Base-by-base conservation (phyloP, 768 basidiomycete species). In the Boletus sp. region DNA sequence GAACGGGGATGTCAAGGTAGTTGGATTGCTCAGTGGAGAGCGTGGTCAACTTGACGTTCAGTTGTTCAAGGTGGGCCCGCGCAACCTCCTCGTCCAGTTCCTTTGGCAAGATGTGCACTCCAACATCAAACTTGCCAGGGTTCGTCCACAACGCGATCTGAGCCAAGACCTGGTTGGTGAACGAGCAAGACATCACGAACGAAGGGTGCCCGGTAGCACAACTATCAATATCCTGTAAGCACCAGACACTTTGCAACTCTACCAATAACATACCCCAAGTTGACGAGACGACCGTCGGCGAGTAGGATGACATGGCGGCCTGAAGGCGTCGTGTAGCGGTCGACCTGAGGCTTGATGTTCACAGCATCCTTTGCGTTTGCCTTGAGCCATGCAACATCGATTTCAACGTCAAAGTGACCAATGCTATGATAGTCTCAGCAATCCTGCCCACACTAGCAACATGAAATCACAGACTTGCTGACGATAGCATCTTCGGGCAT, bases 141-240 rank as follows among this genome's bases (percentile, higher is more conserved):
- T 86, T 91, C 44, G 92, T 95, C 94, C 94, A 99, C 72, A 99
- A 87, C 24, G 94, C 95, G 69, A 99, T 98, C 78, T 97, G 95
- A 32, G 96, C 96, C 67, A 99, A 83, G 60, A 94, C 92, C 77
- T 99, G 97, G 84, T 99, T 99, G 72, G 93, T 78, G 82, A 99
- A 99, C 42, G 97, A 99, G 82, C 95, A 98, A 17, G 96, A 98
- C 97, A 99, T 99, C 78, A 99, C 97, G 77, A 95, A 98, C 44
- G 96, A 98, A 36, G 97, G 96, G 77, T 99, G 96, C 55, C 96
- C 96, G 65, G 96, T 98, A 40, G 94, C 96, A 75, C 96, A 98
- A 53, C 88, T 90, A 50, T 50, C 46, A 9, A 62, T 9, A 17
- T 18, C 54, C 10, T 35, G 42, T 62, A 46, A 63, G 60, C 58